Evolutionary conservation across 352 stramenopile genomes (phyloP).

Genomic region (Phytophthora cactorum): DNA sequence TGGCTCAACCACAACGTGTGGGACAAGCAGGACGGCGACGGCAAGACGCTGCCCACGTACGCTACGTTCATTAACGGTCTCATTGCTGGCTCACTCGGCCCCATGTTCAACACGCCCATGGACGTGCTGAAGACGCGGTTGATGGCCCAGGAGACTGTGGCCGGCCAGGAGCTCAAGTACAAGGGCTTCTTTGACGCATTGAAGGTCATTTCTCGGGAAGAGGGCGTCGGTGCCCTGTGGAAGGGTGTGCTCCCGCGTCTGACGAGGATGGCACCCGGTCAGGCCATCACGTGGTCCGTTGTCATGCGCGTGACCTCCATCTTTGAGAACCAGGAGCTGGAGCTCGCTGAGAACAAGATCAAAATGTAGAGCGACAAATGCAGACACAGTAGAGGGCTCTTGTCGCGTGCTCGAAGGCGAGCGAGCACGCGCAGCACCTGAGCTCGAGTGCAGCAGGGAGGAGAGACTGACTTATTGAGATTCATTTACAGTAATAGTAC

Average conservation of each 20-base stretch:
- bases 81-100: conserved; percentile 84
- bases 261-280: conserved; percentile 95
- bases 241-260: conserved; percentile 96
- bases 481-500: conserved; percentile 40
- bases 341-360: conserved; percentile 60
- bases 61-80: conserved; percentile 95
- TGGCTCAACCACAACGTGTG: conserved; percentile 94
- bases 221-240: conserved; percentile 95
- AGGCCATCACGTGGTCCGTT: conserved; percentile 97
- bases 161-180: conserved; percentile 95
- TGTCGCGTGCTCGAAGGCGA: conserved; percentile 17
- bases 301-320: conserved; percentile 90
- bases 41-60: conserved; percentile 92
- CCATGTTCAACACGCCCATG: conserved; percentile 90
- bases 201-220: conserved; percentile 94
- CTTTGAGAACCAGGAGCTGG: conserved; percentile 79
- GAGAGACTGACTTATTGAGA: conserved; percentile 35
- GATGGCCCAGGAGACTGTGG: conserved; percentile 90
- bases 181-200: conserved; percentile 94
- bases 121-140: conserved; percentile 97
- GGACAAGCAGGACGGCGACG: conserved; percentile 90
- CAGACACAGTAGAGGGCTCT: not conserved
- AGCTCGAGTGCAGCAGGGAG: conserved; percentile 19
- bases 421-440: conserved; percentile 10
- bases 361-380: conserved; percentile 57